Conservation (phyloP, 176 grass and related monocot species). For the Miscanthus lutarioriparius region DNA sequence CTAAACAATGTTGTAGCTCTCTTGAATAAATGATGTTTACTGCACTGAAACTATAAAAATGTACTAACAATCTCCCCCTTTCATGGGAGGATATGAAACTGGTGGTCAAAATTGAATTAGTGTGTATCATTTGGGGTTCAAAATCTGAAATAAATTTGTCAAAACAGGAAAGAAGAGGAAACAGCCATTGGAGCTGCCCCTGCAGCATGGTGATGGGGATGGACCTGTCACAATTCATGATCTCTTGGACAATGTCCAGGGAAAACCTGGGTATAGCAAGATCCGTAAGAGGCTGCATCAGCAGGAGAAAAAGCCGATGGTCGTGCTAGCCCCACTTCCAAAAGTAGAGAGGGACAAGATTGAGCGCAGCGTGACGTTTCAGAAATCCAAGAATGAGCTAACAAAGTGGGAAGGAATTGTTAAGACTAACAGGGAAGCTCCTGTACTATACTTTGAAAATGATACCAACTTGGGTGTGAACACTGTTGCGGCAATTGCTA, state of each 20-base stretch:
- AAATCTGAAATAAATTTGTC: background rate
- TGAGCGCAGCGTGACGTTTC: constrained; percentile 50
- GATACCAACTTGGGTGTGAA: constrained; percentile 64
- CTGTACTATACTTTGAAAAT: constrained; percentile 77
- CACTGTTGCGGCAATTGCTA: constrained; percentile 81
- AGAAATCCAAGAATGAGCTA: constrained; percentile 47
- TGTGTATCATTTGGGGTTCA: background rate
- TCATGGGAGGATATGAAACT: constrained; percentile 13
- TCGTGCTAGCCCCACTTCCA: constrained; percentile 60
- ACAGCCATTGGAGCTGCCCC: constrained; percentile 36
- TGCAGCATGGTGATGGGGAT: constrained; percentile 49
- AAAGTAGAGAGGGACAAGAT: constrained; percentile 65
- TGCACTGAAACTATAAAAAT: constrained; percentile 6
- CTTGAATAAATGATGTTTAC: background rate
- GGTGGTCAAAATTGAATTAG: background rate
- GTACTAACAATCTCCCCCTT: background rate
- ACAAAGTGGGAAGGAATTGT: constrained; percentile 67
- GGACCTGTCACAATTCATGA: constrained; percentile 69
- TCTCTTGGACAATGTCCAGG: constrained; percentile 75
- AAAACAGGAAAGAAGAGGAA: constrained; percentile 66
- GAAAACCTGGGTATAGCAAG: constrained; percentile 75
- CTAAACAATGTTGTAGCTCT: background rate
- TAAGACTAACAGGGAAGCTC: constrained; percentile 73
- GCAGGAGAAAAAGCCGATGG: constrained; percentile 58
- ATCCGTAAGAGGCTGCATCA: constrained; percentile 73